A percentile compares a stretch with the other conserved stretches of the same genome.
Conservation (phyloP, 345 rosid genomes). For the Boechera divaricarpa region DNA sequence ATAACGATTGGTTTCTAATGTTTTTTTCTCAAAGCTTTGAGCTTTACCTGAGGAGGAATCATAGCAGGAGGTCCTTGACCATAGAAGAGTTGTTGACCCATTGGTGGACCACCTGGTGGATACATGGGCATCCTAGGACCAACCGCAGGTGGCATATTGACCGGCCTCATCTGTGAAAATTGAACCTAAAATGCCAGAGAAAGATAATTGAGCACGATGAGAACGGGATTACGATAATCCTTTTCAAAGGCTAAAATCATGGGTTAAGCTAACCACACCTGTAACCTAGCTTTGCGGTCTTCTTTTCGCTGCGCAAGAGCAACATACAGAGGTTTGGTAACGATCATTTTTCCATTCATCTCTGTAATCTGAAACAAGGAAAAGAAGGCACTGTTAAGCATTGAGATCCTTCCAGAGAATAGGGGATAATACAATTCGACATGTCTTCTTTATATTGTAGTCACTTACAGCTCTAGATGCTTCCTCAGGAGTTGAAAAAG, state of each 20-base stretch:
- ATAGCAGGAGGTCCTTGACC: conserved; percentile 94
- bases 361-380: conserved; percentile 48
- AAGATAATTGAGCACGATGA: background rate
- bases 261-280: conserved; percentile 53
- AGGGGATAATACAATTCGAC: background rate
- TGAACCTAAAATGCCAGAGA: conserved; percentile 63
- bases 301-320: conserved; percentile 94
- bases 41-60: conserved; percentile 81
- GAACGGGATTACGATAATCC: background rate
- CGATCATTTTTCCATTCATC: conserved; percentile 94
- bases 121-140: conserved; percentile 90
- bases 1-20: conserved; percentile 16
- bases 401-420: background rate
- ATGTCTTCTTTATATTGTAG: conserved; percentile 1
- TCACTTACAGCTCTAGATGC: conserved; percentile 88
- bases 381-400: background rate
- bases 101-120: conserved; percentile 74
- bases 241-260: background rate
- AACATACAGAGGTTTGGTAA: conserved; percentile 86
- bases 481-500: conserved; percentile 87
- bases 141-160: conserved; percentile 72
- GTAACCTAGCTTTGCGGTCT: conserved; percentile 92
- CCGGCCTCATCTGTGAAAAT: conserved; percentile 87
- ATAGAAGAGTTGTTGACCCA: conserved; percentile 73
- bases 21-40: conserved; percentile 9